Evolutionary conservation across 768 basidiomycete species (phyloP).

Genomic region (Leucocoprinus leucothites): DNA sequence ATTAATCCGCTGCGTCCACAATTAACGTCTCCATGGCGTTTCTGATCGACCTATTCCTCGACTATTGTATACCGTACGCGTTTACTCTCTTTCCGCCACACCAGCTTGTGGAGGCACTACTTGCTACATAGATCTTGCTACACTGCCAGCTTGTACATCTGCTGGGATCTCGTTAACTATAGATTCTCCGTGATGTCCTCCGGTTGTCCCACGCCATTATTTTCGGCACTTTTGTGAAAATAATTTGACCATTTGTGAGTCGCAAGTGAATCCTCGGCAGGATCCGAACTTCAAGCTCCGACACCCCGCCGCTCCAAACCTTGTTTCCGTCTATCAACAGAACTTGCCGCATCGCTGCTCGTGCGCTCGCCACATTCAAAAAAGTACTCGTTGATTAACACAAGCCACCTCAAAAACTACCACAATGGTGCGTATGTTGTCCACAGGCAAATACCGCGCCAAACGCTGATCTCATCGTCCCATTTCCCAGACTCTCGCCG

Average conservation of each 20-base stretch:
- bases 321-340: conserved; percentile 38
- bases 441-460: not conserved
- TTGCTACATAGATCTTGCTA: not conserved
- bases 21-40: conserved; percentile 13
- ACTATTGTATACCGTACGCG: conserved; percentile 1
- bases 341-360: conserved; percentile 28
- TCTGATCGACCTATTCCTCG: not conserved
- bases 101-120: not conserved
- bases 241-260: too few species aligned
- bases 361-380: conserved; percentile 30
- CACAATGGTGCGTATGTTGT: conserved; percentile 29
- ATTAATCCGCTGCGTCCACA: conserved; percentile 1
- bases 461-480: conserved; percentile 1
- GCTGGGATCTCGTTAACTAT: too few species aligned
- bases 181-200: too few species aligned
- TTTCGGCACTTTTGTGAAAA: too few species aligned
- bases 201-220: too few species aligned
- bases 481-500: conserved; percentile 75
- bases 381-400: conserved; percentile 20
- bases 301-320: conserved; percentile 29
- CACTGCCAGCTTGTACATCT: too few species aligned
- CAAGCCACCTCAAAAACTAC: conserved; percentile 21
- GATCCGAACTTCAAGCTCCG: conserved; percentile 25
- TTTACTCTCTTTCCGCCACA: not conserved
- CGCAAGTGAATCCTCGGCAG: conserved; percentile 3